Percentiles rank a stretch among this genome's conserved stretches.
Conservation (phyloP, 2,329 filamentous ascomycete genomes). For the Chaetomium sp. region DNA sequence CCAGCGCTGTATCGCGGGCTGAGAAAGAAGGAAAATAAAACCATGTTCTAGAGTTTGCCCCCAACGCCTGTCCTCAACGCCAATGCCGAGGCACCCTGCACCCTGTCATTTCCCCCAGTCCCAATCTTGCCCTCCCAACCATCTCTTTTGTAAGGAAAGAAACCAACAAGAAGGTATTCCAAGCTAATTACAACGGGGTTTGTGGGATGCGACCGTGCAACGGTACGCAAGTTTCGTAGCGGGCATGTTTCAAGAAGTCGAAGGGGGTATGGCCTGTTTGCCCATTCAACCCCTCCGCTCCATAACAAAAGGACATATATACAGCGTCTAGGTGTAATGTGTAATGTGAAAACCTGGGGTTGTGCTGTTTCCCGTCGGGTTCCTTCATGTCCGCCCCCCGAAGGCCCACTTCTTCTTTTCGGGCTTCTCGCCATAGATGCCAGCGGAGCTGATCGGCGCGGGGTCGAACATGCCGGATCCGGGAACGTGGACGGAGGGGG, state of each 20-base stretch:
- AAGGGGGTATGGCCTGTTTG: neutral
- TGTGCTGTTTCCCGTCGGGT: neutral
- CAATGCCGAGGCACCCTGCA: conserved; percentile 4
- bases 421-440: conserved; percentile 43
- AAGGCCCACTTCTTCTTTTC: conserved; percentile 54
- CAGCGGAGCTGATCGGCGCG: conserved; percentile 38
- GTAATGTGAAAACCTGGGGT: neutral
- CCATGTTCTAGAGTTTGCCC: neutral
- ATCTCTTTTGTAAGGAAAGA: conserved; percentile 10
- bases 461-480: conserved; percentile 46
- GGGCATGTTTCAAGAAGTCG: neutral
- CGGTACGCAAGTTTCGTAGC: neutral
- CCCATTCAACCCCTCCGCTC: neutral
- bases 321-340: neutral
- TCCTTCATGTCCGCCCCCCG: conserved; percentile 45
- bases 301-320: neutral
- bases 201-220: neutral
- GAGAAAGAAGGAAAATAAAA: neutral
- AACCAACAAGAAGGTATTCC: conserved; percentile 15
- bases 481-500: conserved; percentile 42
- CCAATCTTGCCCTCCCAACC: conserved; percentile 1
- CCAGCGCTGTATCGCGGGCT: neutral
- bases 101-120: conserved; percentile 16
- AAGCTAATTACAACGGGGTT: conserved; percentile 17
- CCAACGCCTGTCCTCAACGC: conserved; percentile 18